Conservation (phyloP, 208 protist genomes). For the Trichomonas tenax region DNA sequence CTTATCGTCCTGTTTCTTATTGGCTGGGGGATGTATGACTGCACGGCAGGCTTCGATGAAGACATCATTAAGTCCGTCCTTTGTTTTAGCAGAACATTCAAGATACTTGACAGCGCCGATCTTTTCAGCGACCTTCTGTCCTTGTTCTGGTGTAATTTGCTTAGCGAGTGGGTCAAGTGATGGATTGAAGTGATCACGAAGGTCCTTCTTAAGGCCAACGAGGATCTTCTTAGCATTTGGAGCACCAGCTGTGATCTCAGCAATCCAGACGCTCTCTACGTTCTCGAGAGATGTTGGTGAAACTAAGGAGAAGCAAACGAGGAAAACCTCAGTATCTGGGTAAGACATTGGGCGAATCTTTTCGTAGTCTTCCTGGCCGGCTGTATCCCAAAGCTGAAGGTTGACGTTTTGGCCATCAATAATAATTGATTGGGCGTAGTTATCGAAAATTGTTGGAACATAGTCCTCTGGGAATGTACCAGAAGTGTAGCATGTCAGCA, state of each 20-base stretch:
- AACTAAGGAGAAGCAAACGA: slow-evolving; percentile 54
- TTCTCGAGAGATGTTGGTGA: slow-evolving; percentile 54
- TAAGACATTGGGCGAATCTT: slow-evolving; percentile 36
- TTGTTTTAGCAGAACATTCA: slow-evolving; percentile 23
- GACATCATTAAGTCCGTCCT: slow-evolving; percentile 24
- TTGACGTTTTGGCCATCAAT: slow-evolving; percentile 30
- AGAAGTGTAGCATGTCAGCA: slow-evolving; percentile 58
- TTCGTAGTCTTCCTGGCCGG: slow-evolving; percentile 37
- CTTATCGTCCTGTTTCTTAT: no score
- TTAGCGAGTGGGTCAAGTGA: background rate
- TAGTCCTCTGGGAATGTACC: slow-evolving; percentile 53
- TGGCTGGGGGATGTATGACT: no score
- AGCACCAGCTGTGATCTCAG: background rate
- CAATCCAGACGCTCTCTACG: slow-evolving; percentile 34
- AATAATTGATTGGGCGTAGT: slow-evolving; percentile 27
- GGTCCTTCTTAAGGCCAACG: background rate
- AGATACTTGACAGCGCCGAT: slow-evolving; percentile 25
- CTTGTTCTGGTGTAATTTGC: background rate
- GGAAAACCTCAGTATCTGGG: slow-evolving; percentile 54
- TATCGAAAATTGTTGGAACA: slow-evolving; percentile 41
- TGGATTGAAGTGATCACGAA: background rate
- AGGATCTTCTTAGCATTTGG: background rate
- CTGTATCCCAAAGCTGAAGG: no score
- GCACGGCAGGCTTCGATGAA: background rate
- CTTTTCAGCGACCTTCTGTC: background rate